Conservation (phyloP, 805 yeast species). For the Candida silvatica region DNA sequence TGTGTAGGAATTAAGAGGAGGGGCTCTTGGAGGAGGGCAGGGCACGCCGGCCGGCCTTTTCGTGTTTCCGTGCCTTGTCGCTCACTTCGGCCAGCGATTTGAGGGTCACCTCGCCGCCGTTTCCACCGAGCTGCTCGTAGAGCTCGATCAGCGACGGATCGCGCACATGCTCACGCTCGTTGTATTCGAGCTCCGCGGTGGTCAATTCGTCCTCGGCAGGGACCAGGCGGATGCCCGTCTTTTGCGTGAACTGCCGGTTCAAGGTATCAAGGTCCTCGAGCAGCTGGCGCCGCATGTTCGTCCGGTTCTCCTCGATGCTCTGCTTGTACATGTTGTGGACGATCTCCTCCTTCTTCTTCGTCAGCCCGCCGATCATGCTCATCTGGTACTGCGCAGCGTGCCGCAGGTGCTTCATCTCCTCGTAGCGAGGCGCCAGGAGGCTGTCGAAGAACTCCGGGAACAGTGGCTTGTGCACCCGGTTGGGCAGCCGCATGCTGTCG, state of each 20-base stretch:
- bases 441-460: conserved; percentile 8
- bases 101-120: background rate
- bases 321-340: conserved; percentile 7
- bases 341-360: conserved; percentile 5
- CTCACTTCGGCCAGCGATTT: conserved; percentile 1
- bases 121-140: conserved; percentile 1
- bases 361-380: conserved; percentile 8
- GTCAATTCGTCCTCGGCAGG: too few relatives aligned
- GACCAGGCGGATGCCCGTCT: conserved; percentile 1
- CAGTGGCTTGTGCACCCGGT: background rate
- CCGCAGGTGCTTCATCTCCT: background rate
- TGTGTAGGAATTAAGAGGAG: too few relatives aligned
- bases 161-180: too few relatives aligned
- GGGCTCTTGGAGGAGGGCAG: too few relatives aligned
- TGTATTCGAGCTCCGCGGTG: too few relatives aligned
- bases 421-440: background rate
- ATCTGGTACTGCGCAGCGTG: conserved; percentile 7
- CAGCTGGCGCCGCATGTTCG: conserved; percentile 9
- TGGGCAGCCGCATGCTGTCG: background rate
- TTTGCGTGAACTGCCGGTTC: conserved; percentile 8
- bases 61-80: background rate
- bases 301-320: conserved; percentile 14
- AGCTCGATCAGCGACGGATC: too few relatives aligned
- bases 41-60: too few relatives aligned
- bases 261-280: conserved; percentile 9